These are phyloP conservation scores for Penicillium sp. DNA, from an alignment of 2,329 filamentous ascomycete species.

Conservation along the genomic window DNA sequence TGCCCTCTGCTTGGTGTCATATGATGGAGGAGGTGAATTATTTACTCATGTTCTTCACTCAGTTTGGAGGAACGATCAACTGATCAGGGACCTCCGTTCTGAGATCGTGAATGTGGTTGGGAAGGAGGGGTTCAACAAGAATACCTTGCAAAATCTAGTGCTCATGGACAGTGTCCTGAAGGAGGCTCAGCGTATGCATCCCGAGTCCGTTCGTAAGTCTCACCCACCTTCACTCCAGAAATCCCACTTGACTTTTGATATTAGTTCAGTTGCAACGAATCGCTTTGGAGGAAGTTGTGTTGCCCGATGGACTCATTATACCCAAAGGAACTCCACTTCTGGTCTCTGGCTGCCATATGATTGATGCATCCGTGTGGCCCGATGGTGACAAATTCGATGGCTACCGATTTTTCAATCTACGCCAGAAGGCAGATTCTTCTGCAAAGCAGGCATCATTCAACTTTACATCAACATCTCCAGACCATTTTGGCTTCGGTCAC, in stretches of 20 bases:
- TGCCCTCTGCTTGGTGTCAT: constrained; percentile 3
- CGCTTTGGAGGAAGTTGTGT: constrained; percentile 13
- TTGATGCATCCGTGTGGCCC: constrained; percentile 33
- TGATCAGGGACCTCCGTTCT: constrained; percentile 4
- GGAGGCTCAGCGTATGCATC: constrained; percentile 23
- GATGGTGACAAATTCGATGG: constrained; percentile 49
- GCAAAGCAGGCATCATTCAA: neutral
- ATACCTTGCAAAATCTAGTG: constrained; percentile 2
- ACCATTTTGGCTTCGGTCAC: constrained; percentile 28
- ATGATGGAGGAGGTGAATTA: neutral
- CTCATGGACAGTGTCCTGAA: constrained; percentile 28
- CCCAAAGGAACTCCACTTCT: constrained; percentile 40
- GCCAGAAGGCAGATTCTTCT: constrained; percentile 30
- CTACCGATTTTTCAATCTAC: constrained; percentile 49
- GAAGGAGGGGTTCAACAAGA: constrained; percentile 5
- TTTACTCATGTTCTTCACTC: constrained; percentile 1
- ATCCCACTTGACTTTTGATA: neutral
- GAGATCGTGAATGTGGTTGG: constrained; percentile 7
- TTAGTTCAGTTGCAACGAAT: neutral
- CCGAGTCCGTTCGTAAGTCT: neutral
- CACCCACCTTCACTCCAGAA: neutral
- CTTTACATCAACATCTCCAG: constrained; percentile 6
- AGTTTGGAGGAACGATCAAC: neutral
- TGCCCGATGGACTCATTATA: constrained; percentile 46
- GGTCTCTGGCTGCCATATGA: constrained; percentile 12